Conservation (phyloP, 108 stramenopile species). For the Skeletonema menzelii region DNA sequence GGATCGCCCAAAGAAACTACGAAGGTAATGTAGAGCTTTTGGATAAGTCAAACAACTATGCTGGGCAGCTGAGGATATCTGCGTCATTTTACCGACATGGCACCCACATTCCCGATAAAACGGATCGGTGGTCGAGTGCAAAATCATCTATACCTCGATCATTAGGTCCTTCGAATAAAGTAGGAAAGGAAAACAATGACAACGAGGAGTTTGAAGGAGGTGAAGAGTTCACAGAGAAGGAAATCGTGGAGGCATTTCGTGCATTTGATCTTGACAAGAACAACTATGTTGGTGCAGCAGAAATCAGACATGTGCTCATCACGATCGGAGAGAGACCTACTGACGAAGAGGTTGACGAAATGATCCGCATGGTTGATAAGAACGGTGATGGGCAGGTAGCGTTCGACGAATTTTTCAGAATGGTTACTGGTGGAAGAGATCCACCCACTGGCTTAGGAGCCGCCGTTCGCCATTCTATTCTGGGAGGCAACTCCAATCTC, state of each 20-base stretch:
- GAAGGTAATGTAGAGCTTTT: constrained; percentile 72
- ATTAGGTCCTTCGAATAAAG: not conserved
- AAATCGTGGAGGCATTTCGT: constrained; percentile 79
- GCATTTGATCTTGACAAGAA: constrained; percentile 83
- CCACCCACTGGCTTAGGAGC: constrained; percentile 67
- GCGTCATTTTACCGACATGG: constrained; percentile 74
- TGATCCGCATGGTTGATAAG: constrained; percentile 82
- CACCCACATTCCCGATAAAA: constrained; percentile 15
- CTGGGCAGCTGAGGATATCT: constrained; percentile 62
- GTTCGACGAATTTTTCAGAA: constrained; percentile 79
- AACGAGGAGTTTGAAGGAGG: constrained; percentile 6
- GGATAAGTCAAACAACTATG: constrained; percentile 63
- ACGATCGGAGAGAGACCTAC: constrained; percentile 82
- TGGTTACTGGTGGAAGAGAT: constrained; percentile 71
- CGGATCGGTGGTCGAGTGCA: not conserved
- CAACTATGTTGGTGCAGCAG: constrained; percentile 80
- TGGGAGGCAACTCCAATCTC: constrained; percentile 20
- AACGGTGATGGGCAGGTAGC: constrained; percentile 82
- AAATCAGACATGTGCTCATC: constrained; percentile 75
- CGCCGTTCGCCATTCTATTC: constrained; percentile 37
- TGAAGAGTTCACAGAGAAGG: constrained; percentile 75
- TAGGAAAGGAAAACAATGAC: constrained; percentile 11
- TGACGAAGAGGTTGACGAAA: constrained; percentile 86
- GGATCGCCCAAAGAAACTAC: constrained; percentile 76
- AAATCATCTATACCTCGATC: not conserved